Conservation (phyloP, 805 yeast species). For the Kodamaea leandrae region DNA sequence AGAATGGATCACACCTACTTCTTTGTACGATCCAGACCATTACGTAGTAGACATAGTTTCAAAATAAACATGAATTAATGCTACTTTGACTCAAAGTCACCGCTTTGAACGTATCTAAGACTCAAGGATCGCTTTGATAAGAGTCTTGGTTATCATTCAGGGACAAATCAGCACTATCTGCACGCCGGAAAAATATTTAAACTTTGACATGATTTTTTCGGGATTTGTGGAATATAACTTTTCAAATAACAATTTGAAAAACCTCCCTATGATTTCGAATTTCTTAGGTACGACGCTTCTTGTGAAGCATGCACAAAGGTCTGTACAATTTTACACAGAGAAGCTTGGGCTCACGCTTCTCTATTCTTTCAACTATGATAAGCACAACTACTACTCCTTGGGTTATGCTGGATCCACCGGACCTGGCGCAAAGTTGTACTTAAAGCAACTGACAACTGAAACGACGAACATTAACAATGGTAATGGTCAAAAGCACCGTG, state of each 20-base stretch:
- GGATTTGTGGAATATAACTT: no score
- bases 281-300: conserved; percentile 2
- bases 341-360: conserved; percentile 1
- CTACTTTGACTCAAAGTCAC: no score
- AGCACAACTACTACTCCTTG: background rate
- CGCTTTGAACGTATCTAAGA: no score
- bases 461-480: conserved; percentile 55
- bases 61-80: background rate
- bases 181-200: no score
- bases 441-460: background rate
- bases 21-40: conserved; percentile 22
- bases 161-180: no score
- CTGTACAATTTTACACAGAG: conserved; percentile 2
- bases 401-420: background rate
- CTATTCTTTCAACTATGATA: background rate
- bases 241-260: background rate
- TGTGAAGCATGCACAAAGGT: background rate
- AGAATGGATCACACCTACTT: conserved; percentile 53
- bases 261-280: background rate
- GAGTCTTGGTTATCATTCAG: no score
- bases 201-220: no score
- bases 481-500: conserved; percentile 70
- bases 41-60: conserved; percentile 7
- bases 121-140: no score
- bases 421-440: background rate